Evolutionary conservation across 164 flowering plant species (phyloP).

Genomic region (Brasenia schreberi): DNA sequence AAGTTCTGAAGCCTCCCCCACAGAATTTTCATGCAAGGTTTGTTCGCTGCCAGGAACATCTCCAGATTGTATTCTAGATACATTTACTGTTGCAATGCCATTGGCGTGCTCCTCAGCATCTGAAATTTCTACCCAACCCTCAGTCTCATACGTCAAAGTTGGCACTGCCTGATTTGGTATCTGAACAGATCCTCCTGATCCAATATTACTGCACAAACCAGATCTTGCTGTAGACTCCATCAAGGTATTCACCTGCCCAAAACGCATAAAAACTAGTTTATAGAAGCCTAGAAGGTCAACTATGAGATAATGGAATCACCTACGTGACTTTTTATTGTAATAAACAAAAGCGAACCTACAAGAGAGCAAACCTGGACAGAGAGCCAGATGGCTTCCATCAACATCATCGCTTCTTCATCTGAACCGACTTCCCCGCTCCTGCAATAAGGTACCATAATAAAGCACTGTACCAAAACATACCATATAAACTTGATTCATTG

Average conservation of each 20-base stretch:
- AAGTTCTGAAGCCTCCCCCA: neutral
- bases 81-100: neutral
- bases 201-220: neutral
- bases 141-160: neutral
- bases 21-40: neutral
- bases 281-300: neutral
- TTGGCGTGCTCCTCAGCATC: neutral
- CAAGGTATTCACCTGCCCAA: neutral
- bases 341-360: neutral
- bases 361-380: slow-evolving; percentile 18
- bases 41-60: neutral
- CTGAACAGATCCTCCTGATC: neutral
- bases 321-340: too few relatives aligned
- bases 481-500: too few relatives aligned
- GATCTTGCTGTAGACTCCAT: neutral
- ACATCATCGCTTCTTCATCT: slow-evolving; percentile 22
- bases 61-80: neutral
- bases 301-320: too few relatives aligned
- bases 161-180: neutral
- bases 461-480: too few relatives aligned
- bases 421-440: slow-evolving; percentile 15
- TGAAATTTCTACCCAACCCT: neutral
- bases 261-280: too few relatives aligned
- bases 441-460: neutral
- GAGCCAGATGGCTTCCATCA: slow-evolving; percentile 24